Percentiles rank a stretch among this genome's conserved stretches.
These are phyloP conservation scores for Claviceps citrina DNA, from an alignment of 2,329 filamentous ascomycete species.

Conservation along the genomic window DNA sequence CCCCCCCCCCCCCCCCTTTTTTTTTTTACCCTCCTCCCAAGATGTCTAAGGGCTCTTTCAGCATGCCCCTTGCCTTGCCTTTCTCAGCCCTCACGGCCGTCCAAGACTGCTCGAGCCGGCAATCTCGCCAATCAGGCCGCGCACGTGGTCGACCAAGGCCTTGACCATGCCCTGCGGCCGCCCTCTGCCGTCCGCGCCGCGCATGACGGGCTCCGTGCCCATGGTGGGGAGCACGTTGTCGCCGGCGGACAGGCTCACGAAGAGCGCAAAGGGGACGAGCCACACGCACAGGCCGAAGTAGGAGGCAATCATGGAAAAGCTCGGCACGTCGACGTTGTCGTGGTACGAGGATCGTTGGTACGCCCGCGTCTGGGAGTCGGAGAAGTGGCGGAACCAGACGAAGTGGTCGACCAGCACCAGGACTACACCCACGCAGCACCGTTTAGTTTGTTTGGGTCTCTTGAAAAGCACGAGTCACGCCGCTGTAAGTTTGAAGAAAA, in stretches of 20 bases:
- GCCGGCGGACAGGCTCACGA: constrained; percentile 83
- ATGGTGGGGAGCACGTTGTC: constrained; percentile 93
- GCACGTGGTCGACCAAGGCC: constrained; percentile 43
- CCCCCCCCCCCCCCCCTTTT: no score
- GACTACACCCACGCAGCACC: no score
- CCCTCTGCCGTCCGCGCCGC: constrained; percentile 29
- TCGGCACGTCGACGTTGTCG: constrained; percentile 50
- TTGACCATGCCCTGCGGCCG: constrained; percentile 52
- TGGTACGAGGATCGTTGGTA: constrained; percentile 47
- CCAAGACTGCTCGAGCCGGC: constrained; percentile 15
- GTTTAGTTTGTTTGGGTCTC: no score
- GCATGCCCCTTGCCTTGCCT: background rate
- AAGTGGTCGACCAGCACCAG: constrained; percentile 85
- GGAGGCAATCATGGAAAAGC: constrained; percentile 85
- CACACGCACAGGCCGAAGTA: constrained; percentile 96
- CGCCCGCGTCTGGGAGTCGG: constrained; percentile 40
- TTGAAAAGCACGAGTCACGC: no score
- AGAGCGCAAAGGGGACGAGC: constrained; percentile 88
- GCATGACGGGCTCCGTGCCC: constrained; percentile 48
- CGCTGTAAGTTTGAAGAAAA: no score
- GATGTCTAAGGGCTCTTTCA: no score
- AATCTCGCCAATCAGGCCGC: constrained; percentile 35
- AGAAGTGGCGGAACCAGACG: constrained; percentile 92
- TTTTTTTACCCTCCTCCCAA: no score
- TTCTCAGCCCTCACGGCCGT: constrained; percentile 7